phyloP scores from a whole-genome alignment of 176 grass and related monocot genomes.

The Carex cristatella region DNA sequence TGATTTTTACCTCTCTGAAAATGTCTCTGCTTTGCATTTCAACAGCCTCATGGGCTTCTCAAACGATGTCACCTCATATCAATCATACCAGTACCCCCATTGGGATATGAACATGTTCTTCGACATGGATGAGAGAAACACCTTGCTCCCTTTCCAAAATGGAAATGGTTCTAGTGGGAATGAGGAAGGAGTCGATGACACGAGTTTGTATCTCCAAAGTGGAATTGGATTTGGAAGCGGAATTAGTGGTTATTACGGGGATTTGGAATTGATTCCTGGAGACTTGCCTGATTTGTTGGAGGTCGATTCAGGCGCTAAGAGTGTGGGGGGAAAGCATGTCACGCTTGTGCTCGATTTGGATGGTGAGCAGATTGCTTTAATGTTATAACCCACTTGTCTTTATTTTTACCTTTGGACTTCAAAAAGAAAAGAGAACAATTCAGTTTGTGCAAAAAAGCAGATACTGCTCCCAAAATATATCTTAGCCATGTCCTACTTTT shows the following conservation, averaged over 20 bases:
- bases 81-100: slow-evolving; percentile 14
- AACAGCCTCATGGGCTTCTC: slow-evolving; percentile 74
- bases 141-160: slow-evolving; percentile 56
- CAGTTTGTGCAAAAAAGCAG: not conserved
- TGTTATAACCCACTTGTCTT: not conserved
- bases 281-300: slow-evolving; percentile 64
- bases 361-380: slow-evolving; percentile 49
- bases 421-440: not conserved
- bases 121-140: slow-evolving; percentile 64
- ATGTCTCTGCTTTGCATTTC: slow-evolving; percentile 61
- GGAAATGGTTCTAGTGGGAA: slow-evolving; percentile 21
- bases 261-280: slow-evolving; percentile 53
- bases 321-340: slow-evolving; percentile 38
- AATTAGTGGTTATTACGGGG: slow-evolving; percentile 28
- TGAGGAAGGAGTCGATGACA: slow-evolving; percentile 43
- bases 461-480: not conserved
- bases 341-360: slow-evolving; percentile 99
- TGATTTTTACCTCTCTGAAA: slow-evolving; percentile 69
- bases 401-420: not conserved
- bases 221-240: slow-evolving; percentile 42
- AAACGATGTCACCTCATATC: slow-evolving; percentile 46
- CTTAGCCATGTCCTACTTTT: not conserved
- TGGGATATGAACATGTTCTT: slow-evolving; percentile 28
- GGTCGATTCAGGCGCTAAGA: slow-evolving; percentile 36
- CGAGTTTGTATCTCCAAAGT: slow-evolving; percentile 65